A percentile compares a stretch with the other conserved stretches of the same genome.
Evolutionary conservation across 148 eudicot species (phyloP).

Genomic region (Hydrangea macrophylla): DNA sequence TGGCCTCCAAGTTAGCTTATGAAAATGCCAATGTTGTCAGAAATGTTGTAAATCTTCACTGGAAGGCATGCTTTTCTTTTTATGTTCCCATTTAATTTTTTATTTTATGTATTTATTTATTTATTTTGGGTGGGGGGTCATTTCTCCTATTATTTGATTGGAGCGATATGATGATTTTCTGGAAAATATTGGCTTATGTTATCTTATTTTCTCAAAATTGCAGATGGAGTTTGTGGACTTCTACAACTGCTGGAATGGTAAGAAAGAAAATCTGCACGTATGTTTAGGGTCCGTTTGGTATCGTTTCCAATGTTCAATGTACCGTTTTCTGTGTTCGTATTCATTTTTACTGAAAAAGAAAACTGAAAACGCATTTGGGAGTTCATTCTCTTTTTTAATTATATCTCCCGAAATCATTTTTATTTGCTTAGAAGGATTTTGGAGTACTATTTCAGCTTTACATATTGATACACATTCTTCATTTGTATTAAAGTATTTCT

Average conservation of each 20-base stretch:
- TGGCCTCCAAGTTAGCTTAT: conserved; percentile 57
- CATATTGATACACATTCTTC: background rate
- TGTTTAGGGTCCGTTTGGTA: too few relatives aligned
- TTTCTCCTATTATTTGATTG: background rate
- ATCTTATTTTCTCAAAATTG: conserved; percentile 9
- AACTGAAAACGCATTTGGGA: too few relatives aligned
- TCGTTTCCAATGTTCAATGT: too few relatives aligned
- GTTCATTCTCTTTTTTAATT: too few relatives aligned
- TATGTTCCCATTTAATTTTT: background rate
- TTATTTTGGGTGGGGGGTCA: too few relatives aligned
- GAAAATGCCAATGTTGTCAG: conserved; percentile 49
- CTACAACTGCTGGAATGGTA: conserved; percentile 69
- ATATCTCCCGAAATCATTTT: too few relatives aligned
- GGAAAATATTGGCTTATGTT: background rate
- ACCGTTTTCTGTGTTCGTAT: too few relatives aligned
- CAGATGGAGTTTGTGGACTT: conserved; percentile 70
- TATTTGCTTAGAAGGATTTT: background rate
- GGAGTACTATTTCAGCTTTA: background rate
- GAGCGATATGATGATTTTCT: background rate
- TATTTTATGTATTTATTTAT: too few relatives aligned
- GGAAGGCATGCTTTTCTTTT: conserved; percentile 39
- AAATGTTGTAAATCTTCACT: conserved; percentile 46
- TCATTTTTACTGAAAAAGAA: too few relatives aligned
- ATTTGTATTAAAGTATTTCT: background rate
- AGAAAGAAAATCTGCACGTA: conserved; percentile 4